Base-by-base conservation (phyloP, 2,329 filamentous ascomycete species). In the Fusarium sp. region DNA sequence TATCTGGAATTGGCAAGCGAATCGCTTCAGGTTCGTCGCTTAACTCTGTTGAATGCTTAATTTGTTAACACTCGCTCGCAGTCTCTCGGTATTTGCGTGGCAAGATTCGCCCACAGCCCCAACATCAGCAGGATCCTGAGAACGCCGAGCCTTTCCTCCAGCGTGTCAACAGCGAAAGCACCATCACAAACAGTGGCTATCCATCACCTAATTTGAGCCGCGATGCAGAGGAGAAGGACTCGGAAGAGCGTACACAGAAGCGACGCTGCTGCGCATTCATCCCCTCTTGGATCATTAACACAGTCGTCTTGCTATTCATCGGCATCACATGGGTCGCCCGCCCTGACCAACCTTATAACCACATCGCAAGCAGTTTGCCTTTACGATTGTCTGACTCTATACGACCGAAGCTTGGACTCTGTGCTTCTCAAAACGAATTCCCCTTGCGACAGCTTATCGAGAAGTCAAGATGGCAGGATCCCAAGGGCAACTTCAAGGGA, bases 281-380 rank as follows among this genome's bases (percentile, higher is more conserved):
- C 39, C 65, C 72, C 11, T 56, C 72, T 30, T 73, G 72, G 72
- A 36, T 61, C 20, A 45, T 66, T 11, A 64, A 70, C 14, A 44
- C 69, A 3, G 57, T 61, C 22, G 8, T 70, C 24, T 30, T 78
- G 14, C 55, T 68, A 30, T 74, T 80, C 22, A 50, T 81, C 30
- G 63, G 54, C 28, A 69, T 77, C n/a, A 71, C 69, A 12, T 59
- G 70, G 42, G 35, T 78, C 13, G 61, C 77, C 32, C 77, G 80
- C 13, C 77, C 79, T 11, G 62, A 75, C 9, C 68, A 72, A 38
- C 80, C 80, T 20, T 81, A 80, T 63, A 66, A 73, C 24, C 79
- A 79, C 51, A 79, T 81, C 63, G 76, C 79, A 42, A 77, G 70
- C 20, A 81, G 79, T 11, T 72, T 81, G 15, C 79, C 80, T 8